phyloP scores from a whole-genome alignment of 164 flowering plant species.

The Berberis thunbergii region DNA sequence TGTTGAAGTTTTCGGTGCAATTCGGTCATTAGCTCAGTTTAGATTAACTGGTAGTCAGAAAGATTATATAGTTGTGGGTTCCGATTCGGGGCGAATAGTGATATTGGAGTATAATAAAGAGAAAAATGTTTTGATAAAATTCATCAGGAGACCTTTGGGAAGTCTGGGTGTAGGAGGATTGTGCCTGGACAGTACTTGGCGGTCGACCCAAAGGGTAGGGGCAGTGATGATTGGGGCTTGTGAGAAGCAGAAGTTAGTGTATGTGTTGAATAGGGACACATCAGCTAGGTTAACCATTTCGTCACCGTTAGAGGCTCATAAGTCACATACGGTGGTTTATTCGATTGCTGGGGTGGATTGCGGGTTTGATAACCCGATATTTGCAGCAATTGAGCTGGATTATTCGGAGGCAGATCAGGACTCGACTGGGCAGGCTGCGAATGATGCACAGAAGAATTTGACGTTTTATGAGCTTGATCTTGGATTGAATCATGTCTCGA shows the following conservation, averaged over 20 bases:
- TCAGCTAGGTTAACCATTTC: slow-evolving; percentile 90
- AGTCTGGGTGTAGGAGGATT: slow-evolving; percentile 87
- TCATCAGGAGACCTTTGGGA: slow-evolving; percentile 95
- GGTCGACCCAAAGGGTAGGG: slow-evolving; percentile 90
- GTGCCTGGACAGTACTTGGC: slow-evolving; percentile 93
- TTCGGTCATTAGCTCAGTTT: slow-evolving; percentile 79
- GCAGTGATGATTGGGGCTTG: slow-evolving; percentile 95
- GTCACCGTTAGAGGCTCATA: slow-evolving; percentile 91
- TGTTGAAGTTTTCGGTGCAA: slow-evolving; percentile 79
- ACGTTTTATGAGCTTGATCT: slow-evolving; percentile 95
- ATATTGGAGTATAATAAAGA: slow-evolving; percentile 86
- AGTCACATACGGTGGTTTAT: slow-evolving; percentile 74
- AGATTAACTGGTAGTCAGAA: slow-evolving; percentile 85
- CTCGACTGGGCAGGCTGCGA: slow-evolving; percentile 28
- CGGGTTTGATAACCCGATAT: slow-evolving; percentile 92
- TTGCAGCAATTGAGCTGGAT: slow-evolving; percentile 96
- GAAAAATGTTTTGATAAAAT: slow-evolving; percentile 70
- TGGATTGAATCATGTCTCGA: slow-evolving; percentile 90
- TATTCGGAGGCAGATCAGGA: slow-evolving; percentile 82
- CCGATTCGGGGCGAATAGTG: slow-evolving; percentile 90
- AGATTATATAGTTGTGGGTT: slow-evolving; percentile 90
- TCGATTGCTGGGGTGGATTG: slow-evolving; percentile 89
- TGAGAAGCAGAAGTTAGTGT: slow-evolving; percentile 96
- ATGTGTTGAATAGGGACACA: slow-evolving; percentile 90
- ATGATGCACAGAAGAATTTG: slow-evolving; percentile 89